A percentile compares a stretch with the other conserved stretches of the same genome.
These are phyloP conservation scores for Cotoneaster glaucophyllus DNA, from an alignment of 306 rosid genomes.

Conservation along the genomic window DNA sequence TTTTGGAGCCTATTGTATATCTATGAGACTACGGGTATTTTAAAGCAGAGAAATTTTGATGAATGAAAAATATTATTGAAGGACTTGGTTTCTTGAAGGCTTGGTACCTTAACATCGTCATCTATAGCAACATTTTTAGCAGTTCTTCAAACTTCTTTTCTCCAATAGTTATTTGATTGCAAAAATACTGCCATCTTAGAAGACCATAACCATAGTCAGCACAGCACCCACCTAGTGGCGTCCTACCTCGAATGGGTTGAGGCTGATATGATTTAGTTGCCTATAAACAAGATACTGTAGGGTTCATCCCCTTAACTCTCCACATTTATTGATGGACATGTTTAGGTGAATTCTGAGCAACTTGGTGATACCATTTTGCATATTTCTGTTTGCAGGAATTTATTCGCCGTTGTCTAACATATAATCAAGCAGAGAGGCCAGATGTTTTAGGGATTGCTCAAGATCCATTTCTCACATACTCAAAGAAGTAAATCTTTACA, in stretches of 20 bases:
- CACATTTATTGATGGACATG: background rate
- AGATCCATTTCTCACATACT: slow-evolving; percentile 81
- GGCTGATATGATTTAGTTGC: background rate
- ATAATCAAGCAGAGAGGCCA: slow-evolving; percentile 89
- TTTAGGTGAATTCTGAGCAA: background rate
- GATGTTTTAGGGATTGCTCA: slow-evolving; percentile 83
- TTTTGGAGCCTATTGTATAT: background rate
- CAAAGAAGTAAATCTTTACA: slow-evolving; percentile 48
- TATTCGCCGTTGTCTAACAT: slow-evolving; percentile 80
- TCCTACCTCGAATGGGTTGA: background rate
- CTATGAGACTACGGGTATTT: background rate
- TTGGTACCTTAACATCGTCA: background rate
- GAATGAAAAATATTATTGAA: background rate
- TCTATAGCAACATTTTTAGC: background rate
- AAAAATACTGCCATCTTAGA: background rate
- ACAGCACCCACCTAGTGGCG: background rate
- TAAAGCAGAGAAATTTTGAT: background rate
- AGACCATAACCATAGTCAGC: background rate
- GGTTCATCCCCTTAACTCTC: background rate
- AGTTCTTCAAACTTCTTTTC: background rate
- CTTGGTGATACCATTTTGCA: background rate
- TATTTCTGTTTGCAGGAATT: slow-evolving; percentile 48
- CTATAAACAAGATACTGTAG: background rate
- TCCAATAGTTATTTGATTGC: background rate
- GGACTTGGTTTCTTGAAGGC: background rate